Evolutionary conservation across 1,139 yeast species (phyloP).

Genomic region (Hemisphaericaspora xylofermentans): DNA sequence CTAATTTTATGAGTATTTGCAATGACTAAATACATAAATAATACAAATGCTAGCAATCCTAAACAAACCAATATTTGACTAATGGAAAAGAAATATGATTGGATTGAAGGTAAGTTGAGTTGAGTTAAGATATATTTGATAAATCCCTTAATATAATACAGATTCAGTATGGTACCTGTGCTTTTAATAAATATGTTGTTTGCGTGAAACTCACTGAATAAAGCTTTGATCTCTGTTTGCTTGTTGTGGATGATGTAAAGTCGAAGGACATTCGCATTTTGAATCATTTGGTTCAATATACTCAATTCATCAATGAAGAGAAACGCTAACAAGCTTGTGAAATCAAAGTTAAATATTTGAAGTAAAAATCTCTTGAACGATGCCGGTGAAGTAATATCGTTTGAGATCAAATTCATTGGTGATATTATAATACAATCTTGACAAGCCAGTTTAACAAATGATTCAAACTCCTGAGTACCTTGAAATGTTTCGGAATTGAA

Average conservation of each 20-base stretch:
- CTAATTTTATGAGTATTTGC: constrained; percentile 55
- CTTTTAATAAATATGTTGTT: not conserved
- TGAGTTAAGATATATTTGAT: constrained; percentile 22
- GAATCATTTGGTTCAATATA: constrained; percentile 50
- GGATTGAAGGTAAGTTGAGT: constrained; percentile 12
- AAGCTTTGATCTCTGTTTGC: not conserved
- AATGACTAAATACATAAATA: constrained; percentile 44
- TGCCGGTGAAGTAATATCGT: not conserved
- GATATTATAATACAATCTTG: constrained; percentile 6
- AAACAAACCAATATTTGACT: constrained; percentile 9
- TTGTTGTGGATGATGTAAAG: constrained; percentile 28
- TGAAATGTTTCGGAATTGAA: constrained; percentile 7
- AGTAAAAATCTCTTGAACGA: constrained; percentile 20
- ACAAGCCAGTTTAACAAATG: constrained; percentile 1
- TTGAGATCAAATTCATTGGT: constrained; percentile 1
- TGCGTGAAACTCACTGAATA: constrained; percentile 5
- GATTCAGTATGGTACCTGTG: not conserved
- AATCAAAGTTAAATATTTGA: constrained; percentile 28
- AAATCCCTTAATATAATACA: constrained; percentile 13
- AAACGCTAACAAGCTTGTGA: constrained; percentile 19
- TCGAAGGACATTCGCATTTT: constrained; percentile 43
- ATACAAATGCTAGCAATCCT: constrained; percentile 15
- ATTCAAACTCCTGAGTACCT: constrained; percentile 5
- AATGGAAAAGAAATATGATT: constrained; percentile 6
- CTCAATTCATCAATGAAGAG: constrained; percentile 41